These are phyloP conservation scores for Fusarium nygamai DNA, from an alignment of 2,329 filamentous ascomycete species.

Conservation along the genomic window DNA sequence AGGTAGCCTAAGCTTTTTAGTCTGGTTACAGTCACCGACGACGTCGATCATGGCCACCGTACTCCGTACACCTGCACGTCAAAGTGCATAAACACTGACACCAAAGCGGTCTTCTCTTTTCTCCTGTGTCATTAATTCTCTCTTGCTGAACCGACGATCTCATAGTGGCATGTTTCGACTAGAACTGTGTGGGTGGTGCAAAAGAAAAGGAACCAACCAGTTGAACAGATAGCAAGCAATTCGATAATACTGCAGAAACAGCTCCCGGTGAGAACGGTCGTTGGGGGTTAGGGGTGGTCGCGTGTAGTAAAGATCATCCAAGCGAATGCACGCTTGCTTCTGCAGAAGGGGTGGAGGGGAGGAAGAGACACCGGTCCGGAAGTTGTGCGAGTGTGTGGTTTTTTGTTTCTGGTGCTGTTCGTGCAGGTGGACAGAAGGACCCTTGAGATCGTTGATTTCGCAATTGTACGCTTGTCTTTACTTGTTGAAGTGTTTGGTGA, in stretches of 20 bases:
- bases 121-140: slow-evolving; percentile 13
- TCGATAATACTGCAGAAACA: slow-evolving; percentile 20
- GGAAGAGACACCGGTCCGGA: slow-evolving; percentile 24
- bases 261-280: slow-evolving; percentile 35
- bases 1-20: slow-evolving; percentile 12
- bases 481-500: slow-evolving; percentile 2
- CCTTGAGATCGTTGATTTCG: slow-evolving; percentile 22
- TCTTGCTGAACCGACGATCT: slow-evolving; percentile 13
- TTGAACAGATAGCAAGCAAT: background rate
- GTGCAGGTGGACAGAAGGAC: slow-evolving; percentile 19
- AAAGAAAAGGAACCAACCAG: background rate
- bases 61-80: background rate
- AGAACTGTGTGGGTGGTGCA: slow-evolving; percentile 11
- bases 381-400: background rate
- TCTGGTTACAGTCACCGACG: slow-evolving; percentile 3
- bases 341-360: background rate
- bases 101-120: background rate
- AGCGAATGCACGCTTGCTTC: slow-evolving; percentile 18
- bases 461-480: background rate
- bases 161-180: slow-evolving; percentile 15
- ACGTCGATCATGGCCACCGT: slow-evolving; percentile 25
- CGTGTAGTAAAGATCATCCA: slow-evolving; percentile 41
- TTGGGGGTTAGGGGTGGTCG: slow-evolving; percentile 31
- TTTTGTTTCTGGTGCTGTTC: background rate
- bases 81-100: background rate